These are phyloP conservation scores for Lagenaria siceraria DNA, from an alignment of 306 rosid genomes.

Conservation along the genomic window DNA sequence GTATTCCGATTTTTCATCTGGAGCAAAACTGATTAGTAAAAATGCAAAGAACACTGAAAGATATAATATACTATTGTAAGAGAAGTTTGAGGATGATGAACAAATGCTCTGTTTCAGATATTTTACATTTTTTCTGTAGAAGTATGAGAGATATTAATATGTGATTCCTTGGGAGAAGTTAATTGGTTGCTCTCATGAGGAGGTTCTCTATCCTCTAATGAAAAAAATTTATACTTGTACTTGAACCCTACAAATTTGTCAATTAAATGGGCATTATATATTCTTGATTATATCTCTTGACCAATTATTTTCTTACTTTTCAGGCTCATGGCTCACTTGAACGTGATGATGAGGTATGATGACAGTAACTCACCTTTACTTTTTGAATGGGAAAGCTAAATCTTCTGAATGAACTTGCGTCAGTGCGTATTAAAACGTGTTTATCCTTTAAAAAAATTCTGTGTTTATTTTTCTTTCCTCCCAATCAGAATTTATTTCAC, in stretches of 20 bases:
- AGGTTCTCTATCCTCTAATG: background rate
- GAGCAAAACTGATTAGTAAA: background rate
- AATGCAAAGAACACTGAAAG: background rate
- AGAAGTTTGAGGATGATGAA: background rate
- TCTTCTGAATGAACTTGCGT: background rate
- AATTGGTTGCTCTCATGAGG: background rate
- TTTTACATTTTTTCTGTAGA: background rate
- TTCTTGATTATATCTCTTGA: background rate
- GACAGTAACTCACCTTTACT: background rate
- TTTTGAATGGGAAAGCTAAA: background rate
- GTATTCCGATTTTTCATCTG: background rate
- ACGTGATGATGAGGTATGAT: constrained; percentile 85
- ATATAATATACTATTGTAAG: background rate
- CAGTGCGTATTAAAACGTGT: background rate
- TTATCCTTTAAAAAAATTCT: background rate
- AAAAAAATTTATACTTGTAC: background rate
- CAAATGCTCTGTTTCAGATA: background rate
- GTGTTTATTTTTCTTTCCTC: background rate
- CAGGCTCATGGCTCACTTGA: constrained; percentile 96
- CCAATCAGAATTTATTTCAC: background rate
- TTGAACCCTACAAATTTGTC: background rate
- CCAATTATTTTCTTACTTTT: constrained; percentile 17
- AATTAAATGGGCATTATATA: background rate
- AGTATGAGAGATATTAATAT: background rate
- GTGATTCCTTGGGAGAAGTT: background rate